These are phyloP conservation scores for Calonectria naviculata DNA, from an alignment of 2,329 filamentous ascomycete species.

Conservation along the genomic window DNA sequence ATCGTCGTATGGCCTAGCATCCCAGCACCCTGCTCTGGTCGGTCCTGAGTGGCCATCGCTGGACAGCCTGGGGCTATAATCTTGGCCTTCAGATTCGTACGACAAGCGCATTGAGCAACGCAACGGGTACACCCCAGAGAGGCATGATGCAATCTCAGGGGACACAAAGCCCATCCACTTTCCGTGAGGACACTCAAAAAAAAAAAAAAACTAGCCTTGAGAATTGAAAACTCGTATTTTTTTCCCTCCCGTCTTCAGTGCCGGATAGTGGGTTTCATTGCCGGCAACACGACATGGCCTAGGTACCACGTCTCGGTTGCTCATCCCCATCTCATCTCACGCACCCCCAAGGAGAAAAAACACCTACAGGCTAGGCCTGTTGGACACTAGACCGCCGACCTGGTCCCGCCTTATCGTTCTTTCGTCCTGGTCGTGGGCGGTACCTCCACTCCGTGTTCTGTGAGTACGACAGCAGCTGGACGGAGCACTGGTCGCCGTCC, in stretches of 20 bases:
- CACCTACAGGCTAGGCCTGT: not conserved
- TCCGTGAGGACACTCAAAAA: not conserved
- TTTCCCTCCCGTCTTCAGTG: not conserved
- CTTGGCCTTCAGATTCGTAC: conserved; percentile 4
- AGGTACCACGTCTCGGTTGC: conserved; percentile 4
- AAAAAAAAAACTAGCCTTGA: not conserved
- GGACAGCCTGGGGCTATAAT: not conserved
- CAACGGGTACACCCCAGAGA: not conserved
- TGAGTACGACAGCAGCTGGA: not conserved
- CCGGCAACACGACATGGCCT: conserved; percentile 10
- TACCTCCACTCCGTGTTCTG: not conserved
- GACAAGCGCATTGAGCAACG: conserved; percentile 1
- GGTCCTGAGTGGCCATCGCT: not conserved
- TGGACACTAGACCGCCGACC: conserved; percentile 1
- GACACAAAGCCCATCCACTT: not conserved
- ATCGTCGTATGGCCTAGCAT: not conserved
- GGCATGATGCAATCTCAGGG: conserved; percentile 7
- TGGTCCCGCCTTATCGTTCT: conserved; percentile 14
- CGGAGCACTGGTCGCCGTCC: not conserved
- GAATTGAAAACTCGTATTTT: not conserved
- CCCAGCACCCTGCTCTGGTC: not conserved
- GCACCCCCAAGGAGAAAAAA: not conserved
- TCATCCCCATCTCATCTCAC: not conserved
- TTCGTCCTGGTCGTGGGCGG: not conserved
- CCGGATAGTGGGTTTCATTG: conserved; percentile 4